Conservation (phyloP, 176 grass and related monocot genomes). For the Echinochloa phyllopogon region DNA sequence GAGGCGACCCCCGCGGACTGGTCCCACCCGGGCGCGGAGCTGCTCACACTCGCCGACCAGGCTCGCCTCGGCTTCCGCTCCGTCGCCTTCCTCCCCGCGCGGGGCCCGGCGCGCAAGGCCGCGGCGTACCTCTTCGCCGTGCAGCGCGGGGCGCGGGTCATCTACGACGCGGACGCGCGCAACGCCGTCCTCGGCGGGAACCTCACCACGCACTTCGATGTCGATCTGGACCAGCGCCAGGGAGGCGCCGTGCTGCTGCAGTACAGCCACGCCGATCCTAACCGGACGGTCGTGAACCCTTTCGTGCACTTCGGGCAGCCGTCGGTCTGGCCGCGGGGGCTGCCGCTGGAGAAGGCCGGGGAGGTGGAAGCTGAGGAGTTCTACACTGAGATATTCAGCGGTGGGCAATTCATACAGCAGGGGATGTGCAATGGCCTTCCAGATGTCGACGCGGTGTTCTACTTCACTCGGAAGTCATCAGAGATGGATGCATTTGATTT, state of each 20-base stretch:
- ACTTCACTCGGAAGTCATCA: slow-evolving; percentile 80
- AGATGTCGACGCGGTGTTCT: slow-evolving; percentile 85
- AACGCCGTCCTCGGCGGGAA: slow-evolving; percentile 58
- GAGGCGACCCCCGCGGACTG: slow-evolving; percentile 66
- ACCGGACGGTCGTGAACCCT: slow-evolving; percentile 83
- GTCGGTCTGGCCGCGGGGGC: slow-evolving; percentile 85
- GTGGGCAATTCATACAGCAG: slow-evolving; percentile 90
- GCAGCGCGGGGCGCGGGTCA: slow-evolving; percentile 80
- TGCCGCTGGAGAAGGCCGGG: slow-evolving; percentile 82
- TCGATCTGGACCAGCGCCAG: slow-evolving; percentile 62
- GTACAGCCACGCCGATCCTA: slow-evolving; percentile 84
- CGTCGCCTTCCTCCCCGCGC: slow-evolving; percentile 67
- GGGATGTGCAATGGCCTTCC: slow-evolving; percentile 85
- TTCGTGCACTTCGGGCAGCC: slow-evolving; percentile 92
- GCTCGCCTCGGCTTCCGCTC: slow-evolving; percentile 73
- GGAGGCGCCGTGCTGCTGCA: slow-evolving; percentile 68
- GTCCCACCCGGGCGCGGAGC: slow-evolving; percentile 74
- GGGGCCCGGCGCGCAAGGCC: slow-evolving; percentile 69
- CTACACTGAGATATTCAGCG: slow-evolving; percentile 75
- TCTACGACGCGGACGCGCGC: slow-evolving; percentile 85
- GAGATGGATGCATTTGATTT: slow-evolving; percentile 53
- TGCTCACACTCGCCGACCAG: slow-evolving; percentile 81
- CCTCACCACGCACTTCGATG: slow-evolving; percentile 65
- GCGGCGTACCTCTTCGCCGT: slow-evolving; percentile 86
- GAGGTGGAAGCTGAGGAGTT: slow-evolving; percentile 75